Evolutionary conservation across 352 stramenopile genomes (phyloP), one percentile per base, ranked within the genome.

Genomic region (Globisporangium emineosum): DNA sequence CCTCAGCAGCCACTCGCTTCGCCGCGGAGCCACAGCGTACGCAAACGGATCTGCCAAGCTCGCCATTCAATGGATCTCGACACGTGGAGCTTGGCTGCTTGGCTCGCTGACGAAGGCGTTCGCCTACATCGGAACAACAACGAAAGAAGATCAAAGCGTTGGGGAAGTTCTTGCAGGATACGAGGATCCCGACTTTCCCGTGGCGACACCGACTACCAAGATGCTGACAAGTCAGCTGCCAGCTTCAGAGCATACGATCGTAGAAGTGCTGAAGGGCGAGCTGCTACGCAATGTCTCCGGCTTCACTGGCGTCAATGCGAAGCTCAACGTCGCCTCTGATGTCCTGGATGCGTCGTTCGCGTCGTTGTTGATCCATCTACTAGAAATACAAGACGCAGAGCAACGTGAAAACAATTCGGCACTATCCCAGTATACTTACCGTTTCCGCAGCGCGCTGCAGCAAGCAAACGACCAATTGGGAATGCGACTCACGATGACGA

Each of bases 51-150:
- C 62, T 0, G 57, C 65, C 1, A 72, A 70, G 19, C 57, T 72
- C 13, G 51, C 60, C 0, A 65, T 74, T 12, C 61, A 74, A 50
- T 68, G 60, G 57, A 67, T 71, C 0, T 72, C 65, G 1, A 76
- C 57, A 8, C 27, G 62, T 0, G 63, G 65, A 0, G 42, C 66
- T 17, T 69, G 55, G 55, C 21, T 73, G 7, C 42, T 69, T 2
- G 66, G 66, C 4, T 73, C 59, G 0, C 57, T 66, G 3, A 67
- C 58, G 2, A 71, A 76, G 21, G 51, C 59, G 0, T 71, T 73
- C 35, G 69, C 58, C 15, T 71, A 73, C 56, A 78, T 75, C 52
- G 66, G 63, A 30, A 66, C 33, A 3, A 71, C 56, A 5, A 64
- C 57, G 42, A 37, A 43, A 1, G 70, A 70, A 19, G 67, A 70